Conservation (phyloP, 2,329 filamentous ascomycete species). For the Seiridium unicorne region DNA sequence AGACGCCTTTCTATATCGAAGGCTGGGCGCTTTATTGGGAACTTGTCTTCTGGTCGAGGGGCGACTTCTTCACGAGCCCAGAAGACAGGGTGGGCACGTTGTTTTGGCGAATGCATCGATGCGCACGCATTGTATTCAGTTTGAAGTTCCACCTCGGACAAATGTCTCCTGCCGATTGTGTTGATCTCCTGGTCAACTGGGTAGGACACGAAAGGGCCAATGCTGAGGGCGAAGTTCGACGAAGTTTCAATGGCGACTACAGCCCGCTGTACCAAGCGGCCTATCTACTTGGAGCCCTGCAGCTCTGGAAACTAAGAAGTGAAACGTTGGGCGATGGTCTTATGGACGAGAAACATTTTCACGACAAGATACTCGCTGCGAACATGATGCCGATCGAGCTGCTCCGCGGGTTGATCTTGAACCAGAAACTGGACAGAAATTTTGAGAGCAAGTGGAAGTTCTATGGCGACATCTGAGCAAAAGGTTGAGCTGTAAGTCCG, state of each 20-base stretch:
- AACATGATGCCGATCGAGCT: slow-evolving; percentile 56
- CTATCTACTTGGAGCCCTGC: slow-evolving; percentile 59
- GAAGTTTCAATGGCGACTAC: slow-evolving; percentile 56
- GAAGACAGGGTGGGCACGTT: slow-evolving; percentile 56
- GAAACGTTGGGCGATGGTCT: slow-evolving; percentile 40
- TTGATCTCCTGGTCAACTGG: slow-evolving; percentile 54
- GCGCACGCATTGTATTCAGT: slow-evolving; percentile 57
- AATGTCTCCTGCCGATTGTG: slow-evolving; percentile 51
- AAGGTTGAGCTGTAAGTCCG: too few species aligned
- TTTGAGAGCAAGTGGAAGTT: slow-evolving; percentile 51
- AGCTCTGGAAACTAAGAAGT: slow-evolving; percentile 48
- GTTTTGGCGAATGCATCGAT: slow-evolving; percentile 64
- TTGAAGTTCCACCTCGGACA: slow-evolving; percentile 56
- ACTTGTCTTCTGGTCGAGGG: slow-evolving; percentile 53
- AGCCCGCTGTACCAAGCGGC: slow-evolving; percentile 57
- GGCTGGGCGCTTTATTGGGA: slow-evolving; percentile 65
- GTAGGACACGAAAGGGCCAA: slow-evolving; percentile 59
- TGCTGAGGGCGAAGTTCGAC: slow-evolving; percentile 58
- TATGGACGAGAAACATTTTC: slow-evolving; percentile 52
- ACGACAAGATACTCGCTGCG: slow-evolving; percentile 49
- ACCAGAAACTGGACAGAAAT: slow-evolving; percentile 37
- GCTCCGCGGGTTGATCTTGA: slow-evolving; percentile 45
- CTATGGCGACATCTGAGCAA: slow-evolving; percentile 28
- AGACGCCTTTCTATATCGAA: slow-evolving; percentile 58
- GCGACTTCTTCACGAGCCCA: slow-evolving; percentile 46